Evolutionary conservation across 306 rosid genomes (phyloP).

Genomic region (Prunus padus): DNA sequence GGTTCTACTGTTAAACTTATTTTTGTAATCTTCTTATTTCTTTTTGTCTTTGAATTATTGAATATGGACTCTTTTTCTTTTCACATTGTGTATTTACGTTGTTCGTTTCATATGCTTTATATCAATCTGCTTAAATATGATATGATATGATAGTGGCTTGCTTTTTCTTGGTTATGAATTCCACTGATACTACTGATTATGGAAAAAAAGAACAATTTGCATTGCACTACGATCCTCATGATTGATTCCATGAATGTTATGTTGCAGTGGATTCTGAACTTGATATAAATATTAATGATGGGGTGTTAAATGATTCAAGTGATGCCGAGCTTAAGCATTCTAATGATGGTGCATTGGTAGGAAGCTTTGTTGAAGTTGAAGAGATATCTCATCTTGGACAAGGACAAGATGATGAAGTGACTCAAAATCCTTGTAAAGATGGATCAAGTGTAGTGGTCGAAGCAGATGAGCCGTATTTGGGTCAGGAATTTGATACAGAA

Average conservation of each 20-base stretch:
- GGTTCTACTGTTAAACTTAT: not conserved
- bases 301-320: slow-evolving; percentile 13
- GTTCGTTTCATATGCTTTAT: not conserved
- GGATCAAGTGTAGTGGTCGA: slow-evolving; percentile 8
- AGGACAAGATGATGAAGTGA: slow-evolving; percentile 8
- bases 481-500: slow-evolving; percentile 37
- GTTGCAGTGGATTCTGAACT: slow-evolving; percentile 30
- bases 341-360: not conserved
- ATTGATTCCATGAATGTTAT: slow-evolving; percentile 5
- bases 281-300: slow-evolving; percentile 12
- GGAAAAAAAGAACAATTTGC: not conserved
- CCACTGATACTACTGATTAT: not conserved
- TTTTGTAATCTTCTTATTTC: not conserved
- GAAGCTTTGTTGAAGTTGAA: slow-evolving; percentile 13
- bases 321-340: slow-evolving; percentile 10
- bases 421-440: slow-evolving; percentile 6
- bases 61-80: not conserved
- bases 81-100: not conserved
- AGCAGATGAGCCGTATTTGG: slow-evolving; percentile 34
- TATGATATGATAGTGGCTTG: not conserved
- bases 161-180: not conserved
- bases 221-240: not conserved
- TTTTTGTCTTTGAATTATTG: not conserved
- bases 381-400: slow-evolving; percentile 12
- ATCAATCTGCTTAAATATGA: not conserved